A percentile compares a stretch with the other conserved stretches of the same genome.
phyloP scores from a whole-genome alignment of 2,329 filamentous ascomycete species.

The Fusarium neocosmosporiellum region DNA sequence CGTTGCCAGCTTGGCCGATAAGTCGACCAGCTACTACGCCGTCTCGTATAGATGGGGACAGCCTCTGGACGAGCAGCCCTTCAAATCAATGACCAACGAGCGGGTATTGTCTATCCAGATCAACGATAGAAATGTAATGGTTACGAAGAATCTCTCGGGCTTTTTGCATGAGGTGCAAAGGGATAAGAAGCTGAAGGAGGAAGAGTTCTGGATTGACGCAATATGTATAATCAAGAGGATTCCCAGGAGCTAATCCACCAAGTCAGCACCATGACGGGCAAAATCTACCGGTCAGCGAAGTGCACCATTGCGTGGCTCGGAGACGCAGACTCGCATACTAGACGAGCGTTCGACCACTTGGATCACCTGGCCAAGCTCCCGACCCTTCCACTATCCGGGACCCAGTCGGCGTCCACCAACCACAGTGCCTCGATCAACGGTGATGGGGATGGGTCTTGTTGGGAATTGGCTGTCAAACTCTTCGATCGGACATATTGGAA shows the following conservation, averaged over 20 bases:
- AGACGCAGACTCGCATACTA: background rate
- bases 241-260: background rate
- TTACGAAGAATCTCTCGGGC: background rate
- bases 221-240: background rate
- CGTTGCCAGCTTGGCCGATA: background rate
- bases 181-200: background rate
- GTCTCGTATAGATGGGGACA: background rate
- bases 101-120: background rate
- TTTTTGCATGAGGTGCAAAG: background rate
- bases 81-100: background rate
- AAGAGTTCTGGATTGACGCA: background rate
- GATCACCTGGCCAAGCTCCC: background rate
- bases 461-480: background rate
- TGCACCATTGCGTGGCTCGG: background rate
- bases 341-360: background rate
- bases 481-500: background rate
- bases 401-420: background rate
- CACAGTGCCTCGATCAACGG: background rate
- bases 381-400: background rate
- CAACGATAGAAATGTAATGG: background rate
- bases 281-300: background rate
- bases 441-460: background rate
- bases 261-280: background rate
- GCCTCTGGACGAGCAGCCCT: background rate
- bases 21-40: background rate